Conservation (phyloP, 2,329 filamentous ascomycete genomes). For the Claviceps quebecensis region DNA sequence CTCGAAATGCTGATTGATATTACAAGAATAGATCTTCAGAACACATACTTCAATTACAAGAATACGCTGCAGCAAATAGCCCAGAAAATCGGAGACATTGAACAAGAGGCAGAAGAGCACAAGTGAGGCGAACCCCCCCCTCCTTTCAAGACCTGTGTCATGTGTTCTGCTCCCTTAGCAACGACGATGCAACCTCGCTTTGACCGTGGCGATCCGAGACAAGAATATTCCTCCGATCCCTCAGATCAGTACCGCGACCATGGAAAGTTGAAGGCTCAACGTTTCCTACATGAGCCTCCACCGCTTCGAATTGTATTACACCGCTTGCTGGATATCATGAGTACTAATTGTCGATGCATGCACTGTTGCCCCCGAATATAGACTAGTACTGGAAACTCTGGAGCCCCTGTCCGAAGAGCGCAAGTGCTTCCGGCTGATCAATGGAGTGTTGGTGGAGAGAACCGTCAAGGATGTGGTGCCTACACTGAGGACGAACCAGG, state of each 20-base stretch:
- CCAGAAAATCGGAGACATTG: conserved; percentile 92
- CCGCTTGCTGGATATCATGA: neutral
- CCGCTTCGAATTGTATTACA: neutral
- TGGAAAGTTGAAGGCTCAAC: too few relatives aligned
- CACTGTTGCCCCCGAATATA: conserved; percentile 23
- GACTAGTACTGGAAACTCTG: conserved; percentile 87
- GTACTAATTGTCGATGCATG: neutral
- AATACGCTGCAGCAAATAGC: conserved; percentile 79
- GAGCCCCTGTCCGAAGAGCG: conserved; percentile 68
- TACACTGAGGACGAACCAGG: conserved; percentile 81
- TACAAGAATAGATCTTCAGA: conserved; percentile 52
- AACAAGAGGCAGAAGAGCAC: conserved; percentile 95
- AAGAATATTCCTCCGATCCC: too few relatives aligned
- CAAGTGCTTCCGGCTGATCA: conserved; percentile 98
- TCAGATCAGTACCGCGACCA: too few relatives aligned
- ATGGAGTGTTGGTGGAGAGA: conserved; percentile 86
- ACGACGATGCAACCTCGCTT: neutral
- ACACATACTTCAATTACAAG: conserved; percentile 66
- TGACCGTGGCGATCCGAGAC: neutral
- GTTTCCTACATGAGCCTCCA: too few relatives aligned
- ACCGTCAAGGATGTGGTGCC: conserved; percentile 89
- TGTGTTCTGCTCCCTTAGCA: neutral
- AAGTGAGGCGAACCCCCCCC: conserved; percentile 48
- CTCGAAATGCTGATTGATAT: neutral
- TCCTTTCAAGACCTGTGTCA: neutral